These are phyloP conservation scores for Rosellinia necatrix DNA, from an alignment of 2,329 filamentous ascomycete species.

Conservation along the genomic window DNA sequence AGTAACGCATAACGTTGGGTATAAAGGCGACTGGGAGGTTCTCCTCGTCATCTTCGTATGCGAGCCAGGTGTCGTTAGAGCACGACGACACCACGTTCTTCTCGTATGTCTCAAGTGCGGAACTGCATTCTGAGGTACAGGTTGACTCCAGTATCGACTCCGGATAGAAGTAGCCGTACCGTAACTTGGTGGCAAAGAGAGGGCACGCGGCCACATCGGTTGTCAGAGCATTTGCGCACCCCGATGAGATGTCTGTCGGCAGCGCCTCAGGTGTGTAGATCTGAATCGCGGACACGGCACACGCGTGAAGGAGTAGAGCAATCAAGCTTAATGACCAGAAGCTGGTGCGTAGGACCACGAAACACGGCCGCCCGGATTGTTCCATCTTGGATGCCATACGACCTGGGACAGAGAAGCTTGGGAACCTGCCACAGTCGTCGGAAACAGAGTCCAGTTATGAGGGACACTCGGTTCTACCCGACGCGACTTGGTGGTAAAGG, in stretches of 20 bases:
- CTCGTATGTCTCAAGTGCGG: not conserved
- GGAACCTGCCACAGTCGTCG: too few species aligned
- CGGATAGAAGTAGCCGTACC: conserved; percentile 7
- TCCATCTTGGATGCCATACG: too few species aligned
- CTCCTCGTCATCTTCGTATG: not conserved
- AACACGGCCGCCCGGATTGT: too few species aligned
- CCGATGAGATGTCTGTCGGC: not conserved
- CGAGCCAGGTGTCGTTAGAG: not conserved
- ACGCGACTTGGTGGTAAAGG: too few species aligned
- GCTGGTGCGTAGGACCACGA: too few species aligned
- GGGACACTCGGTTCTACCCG: too few species aligned
- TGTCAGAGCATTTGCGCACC: not conserved
- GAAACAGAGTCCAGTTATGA: too few species aligned
- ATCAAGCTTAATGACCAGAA: not conserved
- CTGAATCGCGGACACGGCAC: not conserved
- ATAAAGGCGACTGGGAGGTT: not conserved
- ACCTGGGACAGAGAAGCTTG: too few species aligned
- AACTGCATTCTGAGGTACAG: not conserved
- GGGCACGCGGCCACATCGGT: not conserved
- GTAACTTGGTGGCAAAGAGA: not conserved
- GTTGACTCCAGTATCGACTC: not conserved
- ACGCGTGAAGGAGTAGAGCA: not conserved
- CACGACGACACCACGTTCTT: not conserved
- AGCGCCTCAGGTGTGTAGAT: not conserved
- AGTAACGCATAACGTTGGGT: not conserved